phyloP scores from a whole-genome alignment of 169 alveolate species.

The Nephromyces sp. region DNA sequence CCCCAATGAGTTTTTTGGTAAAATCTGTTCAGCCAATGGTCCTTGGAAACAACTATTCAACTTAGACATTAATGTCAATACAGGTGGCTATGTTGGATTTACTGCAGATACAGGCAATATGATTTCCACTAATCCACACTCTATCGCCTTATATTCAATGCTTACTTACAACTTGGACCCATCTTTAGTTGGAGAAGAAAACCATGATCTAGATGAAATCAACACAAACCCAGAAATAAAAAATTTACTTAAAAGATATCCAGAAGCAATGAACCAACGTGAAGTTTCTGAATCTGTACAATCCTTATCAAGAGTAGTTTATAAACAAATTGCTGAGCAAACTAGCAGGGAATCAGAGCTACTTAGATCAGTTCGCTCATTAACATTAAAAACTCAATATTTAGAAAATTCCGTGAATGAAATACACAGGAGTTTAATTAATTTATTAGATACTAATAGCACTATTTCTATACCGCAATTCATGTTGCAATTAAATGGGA shows the following conservation, averaged over 20 bases:
- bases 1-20: no score
- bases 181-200: slow-evolving; percentile 37
- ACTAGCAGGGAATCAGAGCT: slow-evolving; percentile 6
- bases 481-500: no score
- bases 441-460: no score
- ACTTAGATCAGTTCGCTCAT: not conserved
- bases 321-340: slow-evolving; percentile 42
- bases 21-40: no score
- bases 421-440: no score
- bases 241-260: slow-evolving; percentile 24
- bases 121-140: no score
- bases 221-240: slow-evolving; percentile 18
- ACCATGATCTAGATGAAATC: slow-evolving; percentile 9
- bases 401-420: not conserved
- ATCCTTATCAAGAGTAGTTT: slow-evolving; percentile 30
- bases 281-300: slow-evolving; percentile 39
- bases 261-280: slow-evolving; percentile 24
- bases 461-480: no score
- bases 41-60: no score
- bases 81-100: no score
- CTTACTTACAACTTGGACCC: slow-evolving; percentile 39
- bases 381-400: not conserved
- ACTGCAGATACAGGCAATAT: no score
- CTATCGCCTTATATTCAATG: not conserved
- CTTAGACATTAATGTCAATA: no score